Percentiles rank a stretch among this genome's conserved stretches.
Evolutionary conservation across 768 basidiomycete genomes (phyloP).

Genomic region (Hirschioporus abietinus): DNA sequence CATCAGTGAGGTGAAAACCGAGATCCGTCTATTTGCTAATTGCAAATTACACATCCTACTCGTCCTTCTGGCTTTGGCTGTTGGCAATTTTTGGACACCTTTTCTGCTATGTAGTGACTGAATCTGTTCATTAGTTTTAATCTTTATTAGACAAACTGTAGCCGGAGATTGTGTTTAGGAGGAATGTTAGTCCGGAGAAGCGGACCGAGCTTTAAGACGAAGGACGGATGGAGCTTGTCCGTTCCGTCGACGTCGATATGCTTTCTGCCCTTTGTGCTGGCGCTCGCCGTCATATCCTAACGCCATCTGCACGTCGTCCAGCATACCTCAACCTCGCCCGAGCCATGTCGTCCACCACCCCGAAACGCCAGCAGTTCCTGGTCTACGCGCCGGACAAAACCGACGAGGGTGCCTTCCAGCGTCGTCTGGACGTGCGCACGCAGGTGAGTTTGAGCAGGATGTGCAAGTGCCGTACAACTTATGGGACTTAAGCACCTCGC

Average conservation of each 20-base stretch:
- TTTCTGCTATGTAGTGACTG: too few species aligned
- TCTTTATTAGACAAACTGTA: too few species aligned
- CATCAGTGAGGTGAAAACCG: conserved; percentile 94
- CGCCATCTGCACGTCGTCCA: background rate
- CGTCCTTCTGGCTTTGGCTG: conserved; percentile 83
- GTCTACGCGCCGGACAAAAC: conserved; percentile 29
- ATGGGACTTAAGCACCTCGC: conserved; percentile 14
- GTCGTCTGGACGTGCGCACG: conserved; percentile 21
- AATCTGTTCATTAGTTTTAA: too few species aligned
- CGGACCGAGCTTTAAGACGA: too few species aligned
- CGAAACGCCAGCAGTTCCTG: conserved; percentile 14
- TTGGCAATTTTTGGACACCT: conserved; percentile 84
- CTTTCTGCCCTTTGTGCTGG: background rate
- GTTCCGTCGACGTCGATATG: background rate
- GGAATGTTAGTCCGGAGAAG: background rate
- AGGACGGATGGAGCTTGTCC: background rate
- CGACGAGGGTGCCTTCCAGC: conserved; percentile 20
- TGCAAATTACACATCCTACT: conserved; percentile 97
- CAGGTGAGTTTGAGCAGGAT: conserved; percentile 6
- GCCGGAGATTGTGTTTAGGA: background rate
- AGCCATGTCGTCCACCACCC: background rate
- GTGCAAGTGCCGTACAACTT: background rate
- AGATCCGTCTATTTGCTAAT: conserved; percentile 94
- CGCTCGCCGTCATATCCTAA: background rate
- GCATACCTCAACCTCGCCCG: background rate